Evolutionary conservation across 352 stramenopile species (phyloP), one percentile per base, ranked within the genome.

Genomic region (Thalassiosira livingstoniorum): DNA sequence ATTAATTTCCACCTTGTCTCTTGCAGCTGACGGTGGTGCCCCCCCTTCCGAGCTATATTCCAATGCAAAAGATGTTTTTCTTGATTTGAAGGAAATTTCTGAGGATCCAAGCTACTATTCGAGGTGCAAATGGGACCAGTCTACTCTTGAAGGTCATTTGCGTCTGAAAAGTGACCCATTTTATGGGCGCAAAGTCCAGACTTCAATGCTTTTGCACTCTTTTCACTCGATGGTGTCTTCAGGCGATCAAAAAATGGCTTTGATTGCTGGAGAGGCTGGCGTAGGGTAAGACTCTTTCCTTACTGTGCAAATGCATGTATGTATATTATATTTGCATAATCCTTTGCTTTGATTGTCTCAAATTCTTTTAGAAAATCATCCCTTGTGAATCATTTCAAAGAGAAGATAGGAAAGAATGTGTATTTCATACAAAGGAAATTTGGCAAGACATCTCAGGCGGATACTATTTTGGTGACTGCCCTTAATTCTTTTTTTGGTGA

Each of bases 201-300:
- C 79, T 60, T 78, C 67, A 2, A 75, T 84, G 61, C 55, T 84
- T 23, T 31, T 72, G 51, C 68, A 84, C 68, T 42, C 70, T n/a
- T 53, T 79, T 54, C 60, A 70, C 4, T 66, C n/a, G 55, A 35
- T 42, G 31, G 34, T 54, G 2, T 45, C 31, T n/a, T n/a, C n/a
- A n/a, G n/a, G n/a, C 2, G 11, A 67, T 39, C 63, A 58, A 2
- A 55, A 64, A 11, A 53, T 53, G 64, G 45, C 70, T 39, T 47
- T 75, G 32, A 85, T 85, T 64, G 78, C 64, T 37, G 60, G 35
- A 0, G 75, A 82, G 18, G 31, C 66, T n/a, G 39, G 35, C 35
- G 5, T 18, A 7, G 23, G 34, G 27, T 39, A 18, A 42, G 55
- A n/a, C 13, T 31, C 23, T 4, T 63, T 10, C 32, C n/a, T n/a